Percentiles rank a stretch among this genome's conserved stretches.
Evolutionary conservation across 2,329 filamentous ascomycete genomes (phyloP).

Genomic region (Pleurostoma richardsiae): DNA sequence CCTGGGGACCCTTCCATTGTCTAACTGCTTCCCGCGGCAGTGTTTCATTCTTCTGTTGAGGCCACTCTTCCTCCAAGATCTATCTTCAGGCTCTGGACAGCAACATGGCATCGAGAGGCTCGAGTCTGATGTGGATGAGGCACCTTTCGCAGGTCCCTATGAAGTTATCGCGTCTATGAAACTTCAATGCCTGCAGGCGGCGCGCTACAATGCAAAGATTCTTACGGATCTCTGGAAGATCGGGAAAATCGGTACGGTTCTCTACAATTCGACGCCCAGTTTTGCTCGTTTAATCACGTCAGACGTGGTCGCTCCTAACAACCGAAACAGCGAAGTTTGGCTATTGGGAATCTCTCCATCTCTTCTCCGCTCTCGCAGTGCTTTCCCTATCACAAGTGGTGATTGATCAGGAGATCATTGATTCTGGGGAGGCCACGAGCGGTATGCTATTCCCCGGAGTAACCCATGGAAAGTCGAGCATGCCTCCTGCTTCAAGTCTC

Average conservation of each 20-base stretch:
- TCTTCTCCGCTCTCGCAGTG: background rate
- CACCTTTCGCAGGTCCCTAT: background rate
- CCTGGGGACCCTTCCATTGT: background rate
- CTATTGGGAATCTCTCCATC: background rate
- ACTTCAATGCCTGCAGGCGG: background rate
- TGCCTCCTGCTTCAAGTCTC: too few species aligned
- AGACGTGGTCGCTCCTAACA: too few species aligned
- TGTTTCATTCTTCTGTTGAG: background rate
- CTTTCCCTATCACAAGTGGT: background rate
- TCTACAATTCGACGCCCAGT: background rate
- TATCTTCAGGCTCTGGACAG: background rate
- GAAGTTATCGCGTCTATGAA: background rate
- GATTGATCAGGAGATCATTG: background rate
- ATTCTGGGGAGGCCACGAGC: too few species aligned
- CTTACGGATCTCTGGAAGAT: background rate
- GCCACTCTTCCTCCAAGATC: background rate
- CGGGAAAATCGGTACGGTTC: background rate
- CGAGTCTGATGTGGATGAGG: background rate
- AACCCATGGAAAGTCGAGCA: too few species aligned
- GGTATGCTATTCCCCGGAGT: too few species aligned
- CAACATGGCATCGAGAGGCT: background rate
- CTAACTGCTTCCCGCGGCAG: background rate
- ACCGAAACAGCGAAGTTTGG: background rate
- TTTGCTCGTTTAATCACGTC: background rate
- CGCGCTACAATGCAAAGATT: background rate